Conservation (phyloP, 1,139 yeast genomes). For the Casaregolazyma lundiana region DNA sequence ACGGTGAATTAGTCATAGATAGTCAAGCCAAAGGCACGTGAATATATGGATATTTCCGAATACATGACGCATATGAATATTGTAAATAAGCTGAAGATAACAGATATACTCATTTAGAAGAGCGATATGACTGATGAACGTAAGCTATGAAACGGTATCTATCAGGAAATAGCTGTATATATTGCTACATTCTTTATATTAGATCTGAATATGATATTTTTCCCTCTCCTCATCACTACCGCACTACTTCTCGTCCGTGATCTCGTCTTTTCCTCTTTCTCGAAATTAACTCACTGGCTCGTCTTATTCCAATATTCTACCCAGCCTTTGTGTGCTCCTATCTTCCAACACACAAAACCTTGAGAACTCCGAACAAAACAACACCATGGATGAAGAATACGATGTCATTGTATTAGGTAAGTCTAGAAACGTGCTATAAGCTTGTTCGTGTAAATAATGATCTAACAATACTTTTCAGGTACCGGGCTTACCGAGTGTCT, state of each 20-base stretch:
- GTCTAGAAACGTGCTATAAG: constrained; percentile 19
- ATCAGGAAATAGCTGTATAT: background rate
- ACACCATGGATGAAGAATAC: constrained; percentile 84
- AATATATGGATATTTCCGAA: too few species aligned
- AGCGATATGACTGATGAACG: too few species aligned
- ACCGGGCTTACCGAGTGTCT: constrained; percentile 96
- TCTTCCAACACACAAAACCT: background rate
- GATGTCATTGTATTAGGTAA: constrained; percentile 79
- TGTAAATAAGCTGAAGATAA: too few species aligned
- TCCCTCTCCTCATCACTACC: background rate
- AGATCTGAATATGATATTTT: too few species aligned
- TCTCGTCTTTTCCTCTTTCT: background rate
- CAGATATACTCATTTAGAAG: too few species aligned
- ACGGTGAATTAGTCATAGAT: too few species aligned
- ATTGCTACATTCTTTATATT: background rate
- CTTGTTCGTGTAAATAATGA: background rate
- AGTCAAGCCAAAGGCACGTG: too few species aligned
- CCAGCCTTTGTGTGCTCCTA: too few species aligned
- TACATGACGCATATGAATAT: too few species aligned
- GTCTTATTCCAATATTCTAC: too few species aligned
- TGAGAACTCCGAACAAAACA: background rate
- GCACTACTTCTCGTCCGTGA: background rate
- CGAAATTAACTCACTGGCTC: too few species aligned
- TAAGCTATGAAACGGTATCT: too few species aligned
- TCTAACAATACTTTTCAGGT: constrained; percentile 13